A percentile compares a stretch with the other conserved stretches of the same genome.
Evolutionary conservation across 1,284 basidiomycete genomes (phyloP).

Genomic region (Ganoderma lingzhi): DNA sequence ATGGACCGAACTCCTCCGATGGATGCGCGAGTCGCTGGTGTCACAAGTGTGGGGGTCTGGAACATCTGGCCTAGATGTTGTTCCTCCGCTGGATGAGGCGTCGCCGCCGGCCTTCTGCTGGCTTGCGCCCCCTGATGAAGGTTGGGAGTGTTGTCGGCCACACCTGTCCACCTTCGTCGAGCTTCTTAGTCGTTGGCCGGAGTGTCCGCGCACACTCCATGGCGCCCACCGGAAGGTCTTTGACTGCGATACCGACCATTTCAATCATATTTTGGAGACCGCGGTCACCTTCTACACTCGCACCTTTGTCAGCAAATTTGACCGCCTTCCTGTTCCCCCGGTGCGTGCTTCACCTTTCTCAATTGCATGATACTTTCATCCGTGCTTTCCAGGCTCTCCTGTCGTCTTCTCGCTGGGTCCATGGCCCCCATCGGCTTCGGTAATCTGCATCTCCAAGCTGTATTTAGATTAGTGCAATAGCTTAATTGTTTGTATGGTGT

Average conservation of each 20-base stretch:
- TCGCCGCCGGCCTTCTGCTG: too few relatives aligned
- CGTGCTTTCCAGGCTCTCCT: neutral
- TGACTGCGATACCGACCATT: neutral
- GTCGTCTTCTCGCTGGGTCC: neutral
- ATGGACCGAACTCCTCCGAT: conserved; percentile 14
- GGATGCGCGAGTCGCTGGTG: conserved; percentile 9
- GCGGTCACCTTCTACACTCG: conserved; percentile 7
- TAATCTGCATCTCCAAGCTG: neutral
- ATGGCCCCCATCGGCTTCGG: neutral
- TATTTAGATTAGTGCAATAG: neutral
- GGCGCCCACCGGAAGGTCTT: neutral
- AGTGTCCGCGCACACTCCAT: neutral
- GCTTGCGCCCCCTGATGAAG: too few relatives aligned
- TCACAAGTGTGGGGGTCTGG: conserved; percentile 8
- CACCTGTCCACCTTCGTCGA: too few relatives aligned
- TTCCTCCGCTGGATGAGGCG: too few relatives aligned
- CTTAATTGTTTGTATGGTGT: too few relatives aligned
- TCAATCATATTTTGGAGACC: neutral
- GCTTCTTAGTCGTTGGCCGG: neutral
- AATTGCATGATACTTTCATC: neutral
- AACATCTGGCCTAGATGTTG: conserved; percentile 1
- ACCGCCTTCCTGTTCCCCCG: conserved; percentile 12
- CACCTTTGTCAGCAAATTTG: conserved; percentile 9
- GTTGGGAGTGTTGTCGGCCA: too few relatives aligned
- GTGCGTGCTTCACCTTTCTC: neutral